Conservation (phyloP, 495 filamentous ascomycete genomes). For the Pseudevernia furfuracea region DNA sequence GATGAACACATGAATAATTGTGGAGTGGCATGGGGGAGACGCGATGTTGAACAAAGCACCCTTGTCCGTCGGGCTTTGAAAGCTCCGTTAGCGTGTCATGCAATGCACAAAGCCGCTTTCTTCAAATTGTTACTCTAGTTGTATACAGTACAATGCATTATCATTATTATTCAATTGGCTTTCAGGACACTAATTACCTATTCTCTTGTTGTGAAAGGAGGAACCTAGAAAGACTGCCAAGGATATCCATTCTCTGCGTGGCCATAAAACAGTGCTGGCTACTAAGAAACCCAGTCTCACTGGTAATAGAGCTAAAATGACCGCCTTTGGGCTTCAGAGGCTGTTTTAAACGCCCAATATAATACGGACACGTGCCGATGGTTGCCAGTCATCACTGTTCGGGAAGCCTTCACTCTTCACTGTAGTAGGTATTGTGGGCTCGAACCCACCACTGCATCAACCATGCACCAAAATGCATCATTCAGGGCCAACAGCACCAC, state of each 20-base stretch:
- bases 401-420: too few species aligned
- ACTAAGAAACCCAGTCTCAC: background rate
- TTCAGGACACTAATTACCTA: background rate
- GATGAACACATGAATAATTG: background rate
- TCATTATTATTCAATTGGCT: too few species aligned
- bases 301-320: background rate
- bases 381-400: too few species aligned
- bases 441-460: background rate
- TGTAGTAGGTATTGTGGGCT: background rate
- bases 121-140: too few species aligned
- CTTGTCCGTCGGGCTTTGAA: slow-evolving; percentile 18
- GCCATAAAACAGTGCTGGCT: background rate
- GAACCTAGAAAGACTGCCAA: too few species aligned
- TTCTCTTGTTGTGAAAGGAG: background rate
- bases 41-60: slow-evolving; percentile 16
- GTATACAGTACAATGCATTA: background rate
- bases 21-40: slow-evolving; percentile 10
- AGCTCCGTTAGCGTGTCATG: slow-evolving; percentile 13
- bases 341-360: too few species aligned
- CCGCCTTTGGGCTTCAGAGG: background rate
- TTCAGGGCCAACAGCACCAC: too few species aligned
- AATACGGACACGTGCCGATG: too few species aligned
- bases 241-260: background rate
- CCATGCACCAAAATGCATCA: background rate
- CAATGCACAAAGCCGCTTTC: slow-evolving; percentile 4